Conservation (phyloP, 306 rosid genomes). For the Pueraria montana region DNA sequence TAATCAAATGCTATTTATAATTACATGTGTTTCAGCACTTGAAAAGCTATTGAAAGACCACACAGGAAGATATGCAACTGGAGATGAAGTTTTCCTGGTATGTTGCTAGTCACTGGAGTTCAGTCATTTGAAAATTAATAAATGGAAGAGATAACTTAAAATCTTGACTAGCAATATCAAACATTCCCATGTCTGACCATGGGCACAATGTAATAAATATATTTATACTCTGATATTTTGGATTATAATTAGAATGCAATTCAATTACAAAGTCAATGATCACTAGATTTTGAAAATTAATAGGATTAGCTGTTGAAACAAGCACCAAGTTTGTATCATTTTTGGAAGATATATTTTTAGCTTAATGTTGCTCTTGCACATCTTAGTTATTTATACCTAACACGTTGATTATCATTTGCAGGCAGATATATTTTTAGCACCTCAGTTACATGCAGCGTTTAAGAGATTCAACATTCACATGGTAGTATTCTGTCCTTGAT, state of each 20-base stretch:
- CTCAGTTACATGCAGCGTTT: slow-evolving; percentile 66
- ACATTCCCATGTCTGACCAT: slow-evolving; percentile 8
- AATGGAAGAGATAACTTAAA: not conserved
- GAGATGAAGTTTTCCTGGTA: slow-evolving; percentile 61
- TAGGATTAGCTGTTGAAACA: slow-evolving; percentile 26
- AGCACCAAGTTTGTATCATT: slow-evolving; percentile 22
- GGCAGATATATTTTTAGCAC: slow-evolving; percentile 93
- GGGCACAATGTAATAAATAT: slow-evolving; percentile 2
- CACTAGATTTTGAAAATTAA: slow-evolving; percentile 24
- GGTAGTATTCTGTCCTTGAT: slow-evolving; percentile 61
- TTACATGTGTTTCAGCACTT: slow-evolving; percentile 51
- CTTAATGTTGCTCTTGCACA: slow-evolving; percentile 20
- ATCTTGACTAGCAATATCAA: slow-evolving; percentile 9
- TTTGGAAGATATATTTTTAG: slow-evolving; percentile 25
- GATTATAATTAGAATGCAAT: not conserved
- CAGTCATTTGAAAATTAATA: slow-evolving; percentile 35
- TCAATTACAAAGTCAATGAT: slow-evolving; percentile 32
- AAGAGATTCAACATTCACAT: slow-evolving; percentile 61
- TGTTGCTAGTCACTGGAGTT: not conserved
- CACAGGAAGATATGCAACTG: slow-evolving; percentile 60
- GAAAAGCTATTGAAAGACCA: slow-evolving; percentile 60
- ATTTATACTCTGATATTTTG: slow-evolving; percentile 31
- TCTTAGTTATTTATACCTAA: slow-evolving; percentile 32
- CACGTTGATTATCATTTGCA: slow-evolving; percentile 60
- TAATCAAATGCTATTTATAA: slow-evolving; percentile 28